Conservation (phyloP, 1,139 yeast species). For the Lodderomyces theae region DNA sequence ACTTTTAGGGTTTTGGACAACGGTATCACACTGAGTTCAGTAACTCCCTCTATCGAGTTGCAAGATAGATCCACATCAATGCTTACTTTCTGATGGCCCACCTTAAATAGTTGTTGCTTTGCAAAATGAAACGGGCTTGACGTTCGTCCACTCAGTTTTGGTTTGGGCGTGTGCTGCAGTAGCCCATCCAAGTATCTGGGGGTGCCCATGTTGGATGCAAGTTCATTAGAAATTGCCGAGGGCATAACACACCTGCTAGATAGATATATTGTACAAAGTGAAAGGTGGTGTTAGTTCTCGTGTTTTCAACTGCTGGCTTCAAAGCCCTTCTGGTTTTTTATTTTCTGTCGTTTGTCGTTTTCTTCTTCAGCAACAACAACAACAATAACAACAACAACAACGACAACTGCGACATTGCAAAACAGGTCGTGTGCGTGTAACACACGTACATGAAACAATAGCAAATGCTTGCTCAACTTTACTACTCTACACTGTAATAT, state of each 20-base stretch:
- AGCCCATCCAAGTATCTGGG: neutral
- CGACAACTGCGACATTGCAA: too few species aligned
- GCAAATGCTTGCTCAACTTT: too few species aligned
- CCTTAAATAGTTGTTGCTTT: conserved; percentile 39
- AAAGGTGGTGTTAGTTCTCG: too few species aligned
- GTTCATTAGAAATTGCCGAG: neutral
- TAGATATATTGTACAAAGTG: neutral
- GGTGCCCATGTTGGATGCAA: neutral
- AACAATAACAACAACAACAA: too few species aligned
- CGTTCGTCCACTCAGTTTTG: neutral
- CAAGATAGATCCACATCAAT: conserved; percentile 63
- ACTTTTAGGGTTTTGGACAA: conserved; percentile 54
- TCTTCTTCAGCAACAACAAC: too few species aligned
- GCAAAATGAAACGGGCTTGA: conserved; percentile 8
- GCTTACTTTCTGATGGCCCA: conserved; percentile 69
- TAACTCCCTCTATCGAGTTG: conserved; percentile 60
- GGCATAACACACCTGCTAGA: conserved; percentile 1
- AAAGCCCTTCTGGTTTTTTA: too few species aligned
- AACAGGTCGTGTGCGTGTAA: neutral
- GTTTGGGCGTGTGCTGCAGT: conserved; percentile 4
- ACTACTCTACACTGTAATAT: too few species aligned
- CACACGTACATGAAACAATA: too few species aligned
- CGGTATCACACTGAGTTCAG: conserved; percentile 81
- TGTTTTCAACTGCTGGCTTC: too few species aligned
- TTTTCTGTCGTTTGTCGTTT: too few species aligned